These are phyloP conservation scores for Metschnikowia gruessii DNA, from an alignment of 805 yeast species.

Conservation along the genomic window DNA sequence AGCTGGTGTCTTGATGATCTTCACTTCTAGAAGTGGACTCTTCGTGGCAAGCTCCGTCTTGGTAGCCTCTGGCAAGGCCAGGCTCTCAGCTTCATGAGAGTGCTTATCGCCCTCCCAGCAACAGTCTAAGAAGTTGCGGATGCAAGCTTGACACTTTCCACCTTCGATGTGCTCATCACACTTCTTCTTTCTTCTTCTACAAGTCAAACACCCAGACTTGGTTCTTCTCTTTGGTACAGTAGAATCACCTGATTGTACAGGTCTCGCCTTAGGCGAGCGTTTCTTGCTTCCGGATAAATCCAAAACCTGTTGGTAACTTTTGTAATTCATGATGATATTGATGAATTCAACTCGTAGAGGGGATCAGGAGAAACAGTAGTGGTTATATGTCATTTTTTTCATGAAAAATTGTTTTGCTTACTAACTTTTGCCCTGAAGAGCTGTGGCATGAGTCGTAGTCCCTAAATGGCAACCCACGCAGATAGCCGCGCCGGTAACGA, in stretches of 20 bases:
- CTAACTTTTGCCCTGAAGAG: constrained; percentile 1
- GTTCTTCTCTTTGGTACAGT: constrained; percentile 20
- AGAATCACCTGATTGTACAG: constrained; percentile 4
- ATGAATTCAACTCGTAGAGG: constrained; percentile 2
- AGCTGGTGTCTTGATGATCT: constrained; percentile 2
- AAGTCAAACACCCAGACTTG: constrained; percentile 40
- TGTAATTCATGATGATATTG: constrained; percentile 26
- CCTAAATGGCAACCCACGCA: constrained; percentile 17
- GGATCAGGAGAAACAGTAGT: not conserved
- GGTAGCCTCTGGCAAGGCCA: not conserved
- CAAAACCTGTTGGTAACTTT: constrained; percentile 37
- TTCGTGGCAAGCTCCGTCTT: not conserved
- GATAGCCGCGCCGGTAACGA: constrained; percentile 18
- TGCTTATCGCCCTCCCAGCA: constrained; percentile 34
- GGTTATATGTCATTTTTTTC: not conserved
- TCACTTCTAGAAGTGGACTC: constrained; percentile 1
- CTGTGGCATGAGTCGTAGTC: constrained; percentile 11
- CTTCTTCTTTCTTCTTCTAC: constrained; percentile 62
- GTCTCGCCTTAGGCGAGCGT: constrained; percentile 10
- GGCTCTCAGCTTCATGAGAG: not conserved
- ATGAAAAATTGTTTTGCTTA: constrained; percentile 8
- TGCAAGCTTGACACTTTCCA: constrained; percentile 46
- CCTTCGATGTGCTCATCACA: constrained; percentile 48
- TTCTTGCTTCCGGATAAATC: constrained; percentile 22
- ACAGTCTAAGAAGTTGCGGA: constrained; percentile 44